Evolutionary conservation across 208 protist species (phyloP), one percentile per base, ranked within the genome.

Genomic region (Crithidia fasciculata): DNA sequence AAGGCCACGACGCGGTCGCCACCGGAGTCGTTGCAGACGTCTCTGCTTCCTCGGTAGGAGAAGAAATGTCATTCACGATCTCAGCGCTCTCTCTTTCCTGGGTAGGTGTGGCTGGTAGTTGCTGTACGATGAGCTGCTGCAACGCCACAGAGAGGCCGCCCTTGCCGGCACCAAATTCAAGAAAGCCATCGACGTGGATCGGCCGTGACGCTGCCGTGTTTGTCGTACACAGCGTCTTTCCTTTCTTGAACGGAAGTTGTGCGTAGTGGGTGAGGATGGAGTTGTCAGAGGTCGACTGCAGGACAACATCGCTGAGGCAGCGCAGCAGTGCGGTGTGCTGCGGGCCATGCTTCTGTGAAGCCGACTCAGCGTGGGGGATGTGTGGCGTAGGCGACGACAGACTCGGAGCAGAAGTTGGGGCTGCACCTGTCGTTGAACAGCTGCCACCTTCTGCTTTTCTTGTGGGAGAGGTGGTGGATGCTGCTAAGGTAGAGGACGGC

Each of bases 161-260:
- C 62, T 95, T 95, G 41, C 90, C 90, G 13, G 90, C 90, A 18
- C 90, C 90, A 16, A 92, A 78, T 73, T 95, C 90, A 18, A 95
- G 9, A 59, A 92, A 90, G 7, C 83, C 89, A 39, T 75, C 62
- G 8, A 90, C 44, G 40, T 63, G 41, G 40, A 75, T 52, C 18
- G 66, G 53, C 18, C 39, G 5, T 15, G 58, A 0, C 10, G 19
- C 28, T 28, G 28, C 28, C 28, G 28, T 28, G 28, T 28, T 28
- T 28, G 28, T 28, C 36, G 18, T 12, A 15, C 2, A 2, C 12
- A 16, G 36, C 16, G 19, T 3, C 2, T 15, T 15, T 10, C 9
- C 16, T 61, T 3, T 2, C 8, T 2, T 7, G 8, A 10, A 15
- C 41, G 2, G 19, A 6, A 60, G 67, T 3, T 43, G 16, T 19